Evolutionary conservation across 1,284 basidiomycete genomes (phyloP).

Genomic region (Melanopsichium pennsylvanicum): DNA sequence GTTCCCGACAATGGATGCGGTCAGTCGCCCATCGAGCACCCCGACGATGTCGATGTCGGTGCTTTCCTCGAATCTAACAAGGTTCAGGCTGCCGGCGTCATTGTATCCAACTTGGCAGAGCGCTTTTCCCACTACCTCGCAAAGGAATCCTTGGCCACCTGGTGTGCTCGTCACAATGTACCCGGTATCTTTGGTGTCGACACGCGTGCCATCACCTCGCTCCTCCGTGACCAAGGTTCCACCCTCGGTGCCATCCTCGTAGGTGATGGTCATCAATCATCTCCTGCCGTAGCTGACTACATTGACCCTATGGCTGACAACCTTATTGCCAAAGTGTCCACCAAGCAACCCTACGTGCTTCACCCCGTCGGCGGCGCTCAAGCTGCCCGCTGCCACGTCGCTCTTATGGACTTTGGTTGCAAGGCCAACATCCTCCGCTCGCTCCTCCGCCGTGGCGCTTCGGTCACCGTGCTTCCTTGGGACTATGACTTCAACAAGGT

Average conservation of each 20-base stretch:
- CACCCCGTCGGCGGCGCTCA: slow-evolving; percentile 79
- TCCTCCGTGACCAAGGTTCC: slow-evolving; percentile 95
- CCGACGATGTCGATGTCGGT: slow-evolving; percentile 69
- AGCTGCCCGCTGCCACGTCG: slow-evolving; percentile 75
- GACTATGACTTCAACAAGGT: slow-evolving; percentile 91
- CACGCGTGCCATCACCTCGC: slow-evolving; percentile 91
- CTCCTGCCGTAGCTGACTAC: slow-evolving; percentile 68
- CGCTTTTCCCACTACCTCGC: slow-evolving; percentile 94
- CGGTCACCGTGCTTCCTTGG: slow-evolving; percentile 96
- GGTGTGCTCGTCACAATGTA: slow-evolving; percentile 89
- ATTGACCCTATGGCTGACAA: slow-evolving; percentile 92
- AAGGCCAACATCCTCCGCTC: slow-evolving; percentile 97
- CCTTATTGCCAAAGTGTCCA: slow-evolving; percentile 90
- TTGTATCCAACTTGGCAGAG: slow-evolving; percentile 93
- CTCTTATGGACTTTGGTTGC: slow-evolving; percentile 94
- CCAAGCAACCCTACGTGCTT: slow-evolving; percentile 81
- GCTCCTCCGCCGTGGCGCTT: slow-evolving; percentile 85
- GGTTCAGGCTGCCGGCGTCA: slow-evolving; percentile 89
- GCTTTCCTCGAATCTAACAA: slow-evolving; percentile 79
- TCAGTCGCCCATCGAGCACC: slow-evolving; percentile 68
- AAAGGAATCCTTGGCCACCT: slow-evolving; percentile 88
- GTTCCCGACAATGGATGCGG: slow-evolving; percentile 77
- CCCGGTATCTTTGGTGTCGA: slow-evolving; percentile 96
- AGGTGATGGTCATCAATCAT: slow-evolving; percentile 75
- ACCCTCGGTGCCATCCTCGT: slow-evolving; percentile 90